These are phyloP conservation scores for Evernia prunastri DNA, from an alignment of 495 filamentous ascomycete genomes.

Conservation along the genomic window DNA sequence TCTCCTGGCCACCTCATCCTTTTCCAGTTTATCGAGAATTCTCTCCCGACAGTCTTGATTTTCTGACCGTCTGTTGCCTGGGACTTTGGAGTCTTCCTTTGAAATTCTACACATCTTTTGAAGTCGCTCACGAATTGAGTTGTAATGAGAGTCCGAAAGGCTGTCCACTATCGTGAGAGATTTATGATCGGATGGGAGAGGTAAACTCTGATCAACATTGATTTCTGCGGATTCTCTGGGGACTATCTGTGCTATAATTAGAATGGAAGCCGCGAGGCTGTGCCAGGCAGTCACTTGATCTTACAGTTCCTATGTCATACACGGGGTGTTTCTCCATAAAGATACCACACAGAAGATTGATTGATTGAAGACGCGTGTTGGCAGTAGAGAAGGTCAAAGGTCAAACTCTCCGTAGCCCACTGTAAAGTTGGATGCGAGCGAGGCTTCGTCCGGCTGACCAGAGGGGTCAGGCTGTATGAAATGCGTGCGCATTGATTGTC, in stretches of 20 bases:
- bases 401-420: no score
- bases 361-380: no score
- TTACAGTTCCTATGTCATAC: no score
- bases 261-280: no score
- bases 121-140: neutral
- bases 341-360: no score
- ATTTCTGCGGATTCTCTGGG: no score
- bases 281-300: no score
- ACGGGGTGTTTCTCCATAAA: no score
- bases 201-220: neutral
- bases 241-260: no score
- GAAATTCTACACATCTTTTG: neutral
- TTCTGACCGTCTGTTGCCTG: neutral
- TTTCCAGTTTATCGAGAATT: neutral
- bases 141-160: neutral
- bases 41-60: neutral
- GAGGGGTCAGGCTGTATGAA: neutral
- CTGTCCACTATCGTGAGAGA: neutral
- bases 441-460: neutral
- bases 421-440: no score
- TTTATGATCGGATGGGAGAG: neutral
- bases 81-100: neutral
- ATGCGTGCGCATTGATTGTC: neutral
- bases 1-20: neutral
- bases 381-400: no score